Base-by-base conservation (phyloP, 805 yeast genomes). In the Saccharomycopsis synnaedendra region DNA sequence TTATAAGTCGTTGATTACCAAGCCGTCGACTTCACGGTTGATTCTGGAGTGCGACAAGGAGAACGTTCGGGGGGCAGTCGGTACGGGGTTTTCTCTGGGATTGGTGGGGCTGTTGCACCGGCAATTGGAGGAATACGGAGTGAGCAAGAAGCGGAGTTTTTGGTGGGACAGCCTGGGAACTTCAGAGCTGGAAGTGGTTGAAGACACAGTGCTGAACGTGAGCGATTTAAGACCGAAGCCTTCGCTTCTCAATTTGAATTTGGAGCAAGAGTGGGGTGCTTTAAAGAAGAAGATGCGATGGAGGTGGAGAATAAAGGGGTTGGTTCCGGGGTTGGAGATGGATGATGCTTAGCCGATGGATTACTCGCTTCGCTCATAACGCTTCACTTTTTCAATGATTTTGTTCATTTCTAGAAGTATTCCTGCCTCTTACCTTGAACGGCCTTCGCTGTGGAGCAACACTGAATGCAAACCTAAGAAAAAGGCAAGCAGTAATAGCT, bases 301-400 rank as follows among this genome's bases (percentile, higher is more conserved):
- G 76, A 63, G 76, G 55, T 74, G 79, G 78, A 59, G 76, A 46
- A 53, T 69, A 7, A 64, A 60, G 44, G 78, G 78, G 1, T 55
- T 74, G 8, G 39, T 74, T 9, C 74, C 72, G 10, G 61, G 58
- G 28, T 8, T 34, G 8, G 7, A 8, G 33, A 8, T 41, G 36
- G n/a, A 8, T 8, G 36, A 34, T 34, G n/a, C 8, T 19, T 19
- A 19, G 19, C 19, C 19, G 19, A 19, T 19, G 19, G 19, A 19
- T 19, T 19, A 19, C 19, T 19, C 19, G 19, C 19, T 19, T 19
- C 19, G 19, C 19, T 19, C 1, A 19, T 19, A 19, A 19, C 19
- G 19, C 19, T 19, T 19, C 19, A 19, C 1, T 19, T 19, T 19
- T 19, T 19, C 2, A 19, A 19, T 19, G 19, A 19, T 19, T 19